Percentiles rank a stretch among this genome's conserved stretches.
Conservation (phyloP, 139 green algal genomes). For the Coccomyxa sp. region DNA sequence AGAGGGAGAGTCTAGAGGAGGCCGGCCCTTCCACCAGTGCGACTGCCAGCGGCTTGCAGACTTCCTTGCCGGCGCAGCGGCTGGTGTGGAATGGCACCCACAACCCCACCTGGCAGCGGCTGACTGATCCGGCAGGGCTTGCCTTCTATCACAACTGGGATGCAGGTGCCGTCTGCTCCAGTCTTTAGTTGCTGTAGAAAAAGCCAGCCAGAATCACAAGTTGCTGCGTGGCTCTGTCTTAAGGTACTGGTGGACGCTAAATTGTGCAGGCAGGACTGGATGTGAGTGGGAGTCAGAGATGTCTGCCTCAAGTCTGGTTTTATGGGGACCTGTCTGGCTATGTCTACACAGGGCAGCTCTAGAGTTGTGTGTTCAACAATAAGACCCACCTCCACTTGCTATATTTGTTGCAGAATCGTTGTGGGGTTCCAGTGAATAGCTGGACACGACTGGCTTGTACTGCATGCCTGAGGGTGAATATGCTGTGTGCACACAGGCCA, state of each 20-base stretch:
- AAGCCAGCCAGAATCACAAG: no score
- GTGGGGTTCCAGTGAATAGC: background rate
- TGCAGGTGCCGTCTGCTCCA: background rate
- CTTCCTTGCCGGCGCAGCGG: background rate
- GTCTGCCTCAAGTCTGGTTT: no score
- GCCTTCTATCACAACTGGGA: constrained; percentile 8
- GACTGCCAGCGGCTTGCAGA: background rate
- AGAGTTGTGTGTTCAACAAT: no score
- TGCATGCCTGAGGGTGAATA: no score
- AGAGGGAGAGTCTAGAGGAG: constrained; percentile 29
- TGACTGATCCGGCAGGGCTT: constrained; percentile 1
- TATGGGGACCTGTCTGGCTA: no score
- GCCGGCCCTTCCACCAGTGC: background rate
- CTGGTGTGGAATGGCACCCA: constrained; percentile 1
- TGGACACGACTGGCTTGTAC: no score
- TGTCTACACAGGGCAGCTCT: no score
- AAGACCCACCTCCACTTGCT: background rate
- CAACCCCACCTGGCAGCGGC: constrained; percentile 14
- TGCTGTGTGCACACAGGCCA: constrained; percentile 2
- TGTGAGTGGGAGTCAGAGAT: no score
- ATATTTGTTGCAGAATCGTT: background rate
- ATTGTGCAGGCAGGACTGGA: no score
- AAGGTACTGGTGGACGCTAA: no score
- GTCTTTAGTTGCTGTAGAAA: no score
- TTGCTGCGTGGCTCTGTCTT: no score